Conservation (phyloP, 2,329 filamentous ascomycete species). For the Pochonia chlamydosporia region DNA sequence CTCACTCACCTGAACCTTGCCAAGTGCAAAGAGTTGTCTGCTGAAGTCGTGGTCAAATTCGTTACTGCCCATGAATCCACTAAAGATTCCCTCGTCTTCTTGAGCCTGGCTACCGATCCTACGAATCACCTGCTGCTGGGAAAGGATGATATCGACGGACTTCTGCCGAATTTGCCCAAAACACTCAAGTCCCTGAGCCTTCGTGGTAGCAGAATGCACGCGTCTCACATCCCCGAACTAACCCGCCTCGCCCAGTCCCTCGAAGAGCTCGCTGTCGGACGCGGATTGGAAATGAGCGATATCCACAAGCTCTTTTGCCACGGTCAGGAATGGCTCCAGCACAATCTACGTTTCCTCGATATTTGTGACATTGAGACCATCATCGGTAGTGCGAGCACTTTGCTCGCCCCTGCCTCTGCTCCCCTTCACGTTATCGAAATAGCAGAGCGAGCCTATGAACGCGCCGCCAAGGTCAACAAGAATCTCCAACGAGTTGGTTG, state of each 20-base stretch:
- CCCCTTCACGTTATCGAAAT: slow-evolving; percentile 75
- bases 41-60: slow-evolving; percentile 63
- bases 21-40: slow-evolving; percentile 66
- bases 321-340: slow-evolving; percentile 38
- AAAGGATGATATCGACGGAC: slow-evolving; percentile 55
- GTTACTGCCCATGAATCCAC: slow-evolving; percentile 65
- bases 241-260: slow-evolving; percentile 60
- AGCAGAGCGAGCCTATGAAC: slow-evolving; percentile 59
- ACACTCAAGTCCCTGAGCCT: slow-evolving; percentile 69
- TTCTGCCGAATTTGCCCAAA: slow-evolving; percentile 60
- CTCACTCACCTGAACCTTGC: slow-evolving; percentile 75
- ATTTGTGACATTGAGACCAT: slow-evolving; percentile 59
- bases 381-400: slow-evolving; percentile 50
- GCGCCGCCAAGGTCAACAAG: slow-evolving; percentile 56
- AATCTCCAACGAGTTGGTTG: slow-evolving; percentile 60
- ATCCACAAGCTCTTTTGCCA: slow-evolving; percentile 59
- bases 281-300: slow-evolving; percentile 59
- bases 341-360: slow-evolving; percentile 69
- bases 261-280: slow-evolving; percentile 70
- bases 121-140: slow-evolving; percentile 67
- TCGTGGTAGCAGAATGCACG: slow-evolving; percentile 66
- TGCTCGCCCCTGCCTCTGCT: slow-evolving; percentile 54
- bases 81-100: slow-evolving; percentile 56
- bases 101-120: slow-evolving; percentile 68
- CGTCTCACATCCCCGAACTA: slow-evolving; percentile 58